Percentiles rank a stretch among this genome's conserved stretches.
These are phyloP conservation scores for Gossypioides kirkii DNA, from an alignment of 345 rosid species.

Conservation along the genomic window DNA sequence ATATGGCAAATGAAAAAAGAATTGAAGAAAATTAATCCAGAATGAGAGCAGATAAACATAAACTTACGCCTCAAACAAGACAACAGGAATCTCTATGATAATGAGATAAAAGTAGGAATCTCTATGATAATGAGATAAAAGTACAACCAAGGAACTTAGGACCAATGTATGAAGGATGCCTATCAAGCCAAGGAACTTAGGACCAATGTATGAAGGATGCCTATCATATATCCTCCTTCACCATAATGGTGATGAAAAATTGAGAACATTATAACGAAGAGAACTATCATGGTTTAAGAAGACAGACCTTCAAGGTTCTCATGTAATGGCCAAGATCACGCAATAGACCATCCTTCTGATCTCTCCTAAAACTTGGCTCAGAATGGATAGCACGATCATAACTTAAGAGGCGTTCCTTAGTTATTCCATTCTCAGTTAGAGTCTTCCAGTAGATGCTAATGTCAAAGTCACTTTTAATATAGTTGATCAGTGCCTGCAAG, in stretches of 20 bases:
- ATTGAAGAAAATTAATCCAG: constrained; percentile 7
- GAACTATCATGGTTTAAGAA: constrained; percentile 16
- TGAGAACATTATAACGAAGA: background rate
- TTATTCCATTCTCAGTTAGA: constrained; percentile 90
- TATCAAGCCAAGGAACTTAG: constrained; percentile 4
- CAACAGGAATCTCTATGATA: background rate
- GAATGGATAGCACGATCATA: constrained; percentile 91
- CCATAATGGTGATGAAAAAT: background rate
- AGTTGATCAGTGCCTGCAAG: constrained; percentile 83
- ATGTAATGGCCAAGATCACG: constrained; percentile 89
- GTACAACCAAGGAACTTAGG: constrained; percentile 10
- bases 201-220: constrained; percentile 15
- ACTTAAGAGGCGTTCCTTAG: constrained; percentile 85
- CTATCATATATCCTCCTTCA: background rate
- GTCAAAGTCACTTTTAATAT: constrained; percentile 69
- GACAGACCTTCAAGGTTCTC: constrained; percentile 89
- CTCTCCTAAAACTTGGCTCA: constrained; percentile 77
- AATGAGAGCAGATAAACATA: background rate
- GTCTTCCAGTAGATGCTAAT: constrained; percentile 91
- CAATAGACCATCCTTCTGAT: constrained; percentile 79
- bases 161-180: constrained; percentile 12
- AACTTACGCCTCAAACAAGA: background rate
- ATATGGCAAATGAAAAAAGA: background rate
- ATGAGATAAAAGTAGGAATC: background rate
- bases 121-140: constrained; percentile 4